Percentiles rank a stretch among this genome's conserved stretches.
Evolutionary conservation across 169 alveolate genomes (phyloP).

Genomic region (Amoebophrya sp.): DNA sequence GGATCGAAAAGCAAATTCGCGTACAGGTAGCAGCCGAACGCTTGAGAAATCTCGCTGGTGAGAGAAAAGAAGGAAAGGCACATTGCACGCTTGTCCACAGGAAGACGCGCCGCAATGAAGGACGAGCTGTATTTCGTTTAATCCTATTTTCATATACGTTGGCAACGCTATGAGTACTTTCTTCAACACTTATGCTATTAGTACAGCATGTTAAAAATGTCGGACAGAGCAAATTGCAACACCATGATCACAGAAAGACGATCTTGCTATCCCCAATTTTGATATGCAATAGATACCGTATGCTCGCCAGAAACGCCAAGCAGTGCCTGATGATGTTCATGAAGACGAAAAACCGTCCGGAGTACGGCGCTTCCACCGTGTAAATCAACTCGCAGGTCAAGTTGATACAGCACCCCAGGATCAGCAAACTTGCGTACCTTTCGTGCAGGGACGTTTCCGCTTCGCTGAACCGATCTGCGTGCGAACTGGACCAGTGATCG

Average conservation of each 20-base stretch:
- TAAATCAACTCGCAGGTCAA: not conserved
- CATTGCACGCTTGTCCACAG: not conserved
- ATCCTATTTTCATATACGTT: no score
- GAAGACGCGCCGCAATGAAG: not conserved
- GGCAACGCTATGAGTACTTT: no score
- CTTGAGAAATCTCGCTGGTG: not conserved
- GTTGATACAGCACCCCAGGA: not conserved
- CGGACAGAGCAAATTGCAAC: no score
- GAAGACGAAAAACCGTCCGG: conserved; percentile 7
- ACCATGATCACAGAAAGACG: no score
- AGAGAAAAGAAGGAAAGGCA: not conserved
- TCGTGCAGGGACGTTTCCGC: not conserved
- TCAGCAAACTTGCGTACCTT: not conserved
- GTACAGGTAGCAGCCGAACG: not conserved
- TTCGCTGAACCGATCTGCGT: not conserved
- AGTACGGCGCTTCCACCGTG: conserved; percentile 13
- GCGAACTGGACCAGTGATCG: no score
- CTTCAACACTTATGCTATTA: no score
- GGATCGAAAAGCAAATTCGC: not conserved
- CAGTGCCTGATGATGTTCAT: not conserved
- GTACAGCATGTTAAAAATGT: no score
- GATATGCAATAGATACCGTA: no score
- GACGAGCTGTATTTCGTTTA: not conserved
- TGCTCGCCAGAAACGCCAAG: conserved; percentile 14
- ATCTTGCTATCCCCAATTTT: no score